Evolutionary conservation across 2,329 filamentous ascomycete species (phyloP), one percentile per base, ranked within the genome.

Genomic region (Fusarium chuoi): DNA sequence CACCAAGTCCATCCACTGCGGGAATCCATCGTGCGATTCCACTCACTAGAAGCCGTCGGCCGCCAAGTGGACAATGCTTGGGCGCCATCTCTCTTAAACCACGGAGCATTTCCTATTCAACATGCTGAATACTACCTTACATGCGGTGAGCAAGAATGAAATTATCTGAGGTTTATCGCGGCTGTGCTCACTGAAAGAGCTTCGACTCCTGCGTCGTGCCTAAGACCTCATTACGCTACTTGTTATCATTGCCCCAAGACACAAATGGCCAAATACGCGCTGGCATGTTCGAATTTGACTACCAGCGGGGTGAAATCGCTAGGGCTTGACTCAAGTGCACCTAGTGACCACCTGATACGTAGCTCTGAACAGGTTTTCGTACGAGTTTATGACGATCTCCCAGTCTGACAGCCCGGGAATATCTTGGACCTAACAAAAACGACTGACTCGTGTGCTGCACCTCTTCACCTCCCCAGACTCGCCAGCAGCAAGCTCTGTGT

Each of bases 31-130:
- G 68, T 70, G 65, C 69, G 48, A 77, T 74, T 65, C 44, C 48
- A 61, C 48, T 28, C 57, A 49, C 52, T 65, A 56, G 38, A 28
- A 42, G 58, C 62, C 62, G 63, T 67, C 55, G 54, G 64, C 64
- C 62, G 60, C 73, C 65, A 75, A 70, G 75, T 75, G 75, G 71
- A 66, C 69, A 63, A 65, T 46, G 71, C 69, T 70, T 26, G 35
- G 60, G 46, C 75, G 48, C 68, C 71, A 67, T 39, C 61, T 62
- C 72, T 39, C 26, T 55, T 41, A 39, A 62, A 20, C 30, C 41
- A 42, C 46, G 66, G 56, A 68, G 60, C 14, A 69, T 68, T 49
- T 56, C 48, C 57, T 55, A 24, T 51, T 26, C 33, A 58, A 60
- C 51, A 52, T 59, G 30, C 51, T 36, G 39, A 33, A 68, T 52